Conservation (phyloP, 1,284 basidiomycete species). For the Neonothopanus nambi region DNA sequence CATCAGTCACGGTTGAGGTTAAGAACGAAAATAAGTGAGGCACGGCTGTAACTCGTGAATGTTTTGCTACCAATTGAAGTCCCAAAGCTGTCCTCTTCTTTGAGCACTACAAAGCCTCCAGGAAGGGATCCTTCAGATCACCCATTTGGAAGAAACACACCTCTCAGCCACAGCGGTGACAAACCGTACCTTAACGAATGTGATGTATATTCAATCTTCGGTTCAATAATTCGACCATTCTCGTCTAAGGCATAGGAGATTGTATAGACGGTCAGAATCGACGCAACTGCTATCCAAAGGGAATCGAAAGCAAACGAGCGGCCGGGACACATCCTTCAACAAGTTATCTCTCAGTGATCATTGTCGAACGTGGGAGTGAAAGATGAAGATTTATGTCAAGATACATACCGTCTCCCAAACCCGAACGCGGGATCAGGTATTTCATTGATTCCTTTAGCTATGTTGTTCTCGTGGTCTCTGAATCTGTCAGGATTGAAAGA, state of each 20-base stretch:
- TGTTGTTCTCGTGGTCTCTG: slow-evolving; percentile 23
- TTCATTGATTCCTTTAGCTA: slow-evolving; percentile 25
- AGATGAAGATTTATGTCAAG: not conserved
- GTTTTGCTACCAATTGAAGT: no score
- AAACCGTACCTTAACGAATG: slow-evolving; percentile 41
- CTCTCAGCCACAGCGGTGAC: not conserved
- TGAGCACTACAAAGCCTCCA: no score
- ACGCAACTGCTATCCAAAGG: slow-evolving; percentile 49
- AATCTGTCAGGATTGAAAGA: slow-evolving; percentile 36
- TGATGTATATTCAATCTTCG: slow-evolving; percentile 40
- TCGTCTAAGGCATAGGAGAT: slow-evolving; percentile 41
- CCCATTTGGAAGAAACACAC: no score
- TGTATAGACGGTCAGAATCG: slow-evolving; percentile 42
- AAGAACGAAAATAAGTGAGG: no score
- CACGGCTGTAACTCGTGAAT: no score
- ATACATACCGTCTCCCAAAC: slow-evolving; percentile 40
- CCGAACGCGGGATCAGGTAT: slow-evolving; percentile 40
- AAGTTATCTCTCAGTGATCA: not conserved
- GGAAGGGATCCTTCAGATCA: no score
- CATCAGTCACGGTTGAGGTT: not conserved
- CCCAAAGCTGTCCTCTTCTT: no score
- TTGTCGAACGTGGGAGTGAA: no score
- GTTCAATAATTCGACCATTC: slow-evolving; percentile 41
- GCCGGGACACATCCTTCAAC: slow-evolving; percentile 45
- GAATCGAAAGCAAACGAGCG: slow-evolving; percentile 46